Evolutionary conservation across 2,329 filamentous ascomycete genomes (phyloP).

Genomic region (Davidsoniella australis): DNA sequence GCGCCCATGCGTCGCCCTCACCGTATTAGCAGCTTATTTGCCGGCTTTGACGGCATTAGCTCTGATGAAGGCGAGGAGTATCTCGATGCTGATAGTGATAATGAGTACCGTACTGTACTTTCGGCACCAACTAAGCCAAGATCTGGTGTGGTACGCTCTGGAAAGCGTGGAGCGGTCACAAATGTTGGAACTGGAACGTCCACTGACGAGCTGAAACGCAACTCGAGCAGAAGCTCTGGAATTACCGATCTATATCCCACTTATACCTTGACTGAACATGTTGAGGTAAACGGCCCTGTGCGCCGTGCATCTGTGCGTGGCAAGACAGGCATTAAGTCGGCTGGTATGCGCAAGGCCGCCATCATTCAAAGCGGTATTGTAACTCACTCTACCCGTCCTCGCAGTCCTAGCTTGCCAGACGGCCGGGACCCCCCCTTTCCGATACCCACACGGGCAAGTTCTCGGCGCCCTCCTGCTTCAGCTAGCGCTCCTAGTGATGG

Average conservation of each 20-base stretch:
- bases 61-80: conserved; percentile 51
- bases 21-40: conserved; percentile 70
- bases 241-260: conserved; percentile 29
- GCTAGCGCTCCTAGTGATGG: conserved; percentile 54
- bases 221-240: conserved; percentile 21
- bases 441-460: conserved; percentile 78
- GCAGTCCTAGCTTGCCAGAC: conserved; percentile 49
- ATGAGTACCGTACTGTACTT: conserved; percentile 48
- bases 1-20: conserved; percentile 50
- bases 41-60: conserved; percentile 59
- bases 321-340: conserved; percentile 24
- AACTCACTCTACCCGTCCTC: conserved; percentile 39
- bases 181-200: conserved; percentile 20
- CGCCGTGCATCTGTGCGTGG: conserved; percentile 19
- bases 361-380: conserved; percentile 66
- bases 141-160: conserved; percentile 18
- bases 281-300: conserved; percentile 8
- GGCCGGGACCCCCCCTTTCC: conserved; percentile 63
- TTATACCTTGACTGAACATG: conserved; percentile 21
- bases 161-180: conserved; percentile 27
- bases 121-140: conserved; percentile 34
- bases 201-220: conserved; percentile 22
- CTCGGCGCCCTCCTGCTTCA: conserved; percentile 51
- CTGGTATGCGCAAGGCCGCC: conserved; percentile 58
- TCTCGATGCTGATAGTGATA: conserved; percentile 45